Conservation (phyloP, 2,329 filamentous ascomycete species). For the Fusarium penzigii region DNA sequence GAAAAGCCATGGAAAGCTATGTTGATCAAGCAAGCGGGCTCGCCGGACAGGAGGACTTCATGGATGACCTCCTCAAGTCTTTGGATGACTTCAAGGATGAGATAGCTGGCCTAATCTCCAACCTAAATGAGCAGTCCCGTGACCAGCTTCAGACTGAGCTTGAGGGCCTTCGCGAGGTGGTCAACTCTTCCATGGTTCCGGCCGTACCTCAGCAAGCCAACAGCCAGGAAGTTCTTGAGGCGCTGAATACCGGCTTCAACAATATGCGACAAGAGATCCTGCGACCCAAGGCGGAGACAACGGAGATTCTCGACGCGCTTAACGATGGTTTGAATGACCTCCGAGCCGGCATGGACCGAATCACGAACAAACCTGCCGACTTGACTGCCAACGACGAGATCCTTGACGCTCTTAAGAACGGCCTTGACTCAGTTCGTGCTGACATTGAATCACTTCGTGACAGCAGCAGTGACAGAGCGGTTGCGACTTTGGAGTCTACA, state of each 20-base stretch:
- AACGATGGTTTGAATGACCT: conserved; percentile 84
- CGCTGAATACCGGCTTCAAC: conserved; percentile 71
- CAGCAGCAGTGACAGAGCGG: conserved; percentile 48
- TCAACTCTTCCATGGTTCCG: conserved; percentile 69
- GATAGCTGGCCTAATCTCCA: conserved; percentile 61
- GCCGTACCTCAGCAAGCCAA: conserved; percentile 44
- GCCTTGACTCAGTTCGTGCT: conserved; percentile 70
- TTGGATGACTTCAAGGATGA: conserved; percentile 69
- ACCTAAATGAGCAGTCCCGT: conserved; percentile 46
- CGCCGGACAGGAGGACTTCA: conserved; percentile 74
- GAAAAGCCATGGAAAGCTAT: conserved; percentile 78
- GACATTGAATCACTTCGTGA: conserved; percentile 81
- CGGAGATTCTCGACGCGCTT: conserved; percentile 85
- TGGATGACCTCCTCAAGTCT: conserved; percentile 65
- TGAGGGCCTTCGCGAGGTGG: conserved; percentile 75
- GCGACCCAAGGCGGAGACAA: conserved; percentile 67
- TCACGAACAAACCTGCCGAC: conserved; percentile 77
- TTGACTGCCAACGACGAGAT: conserved; percentile 88
- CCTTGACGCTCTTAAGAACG: conserved; percentile 81
- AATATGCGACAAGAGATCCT: conserved; percentile 75
- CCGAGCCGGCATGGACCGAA: conserved; percentile 72
- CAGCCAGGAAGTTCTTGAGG: conserved; percentile 69
- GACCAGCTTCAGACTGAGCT: conserved; percentile 81
- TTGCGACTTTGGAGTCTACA: conserved; percentile 38
- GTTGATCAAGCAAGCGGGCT: conserved; percentile 71